phyloP scores from a whole-genome alignment of 1,284 basidiomycete genomes.

The Papiliotrema nemorosa region DNA sequence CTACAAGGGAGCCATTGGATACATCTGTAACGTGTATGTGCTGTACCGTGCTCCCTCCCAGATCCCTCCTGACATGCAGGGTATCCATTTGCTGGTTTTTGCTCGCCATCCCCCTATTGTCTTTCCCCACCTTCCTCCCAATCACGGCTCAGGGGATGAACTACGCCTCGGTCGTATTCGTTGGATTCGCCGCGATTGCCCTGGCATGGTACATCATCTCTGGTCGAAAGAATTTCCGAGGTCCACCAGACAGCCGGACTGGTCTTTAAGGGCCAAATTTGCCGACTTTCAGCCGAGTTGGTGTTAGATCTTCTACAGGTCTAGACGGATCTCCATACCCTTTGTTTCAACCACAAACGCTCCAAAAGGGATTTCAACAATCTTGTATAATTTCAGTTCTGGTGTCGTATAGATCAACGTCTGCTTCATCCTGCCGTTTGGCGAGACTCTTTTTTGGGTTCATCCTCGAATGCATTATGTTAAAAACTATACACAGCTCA shows the following conservation, averaged over 20 bases:
- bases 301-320: too few species aligned
- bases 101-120: constrained; percentile 33
- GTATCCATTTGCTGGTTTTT: constrained; percentile 28
- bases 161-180: constrained; percentile 60
- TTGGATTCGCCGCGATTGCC: constrained; percentile 58
- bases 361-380: too few species aligned
- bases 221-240: constrained; percentile 38
- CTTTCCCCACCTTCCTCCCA: constrained; percentile 33
- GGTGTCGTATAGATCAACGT: too few species aligned
- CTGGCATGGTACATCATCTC: constrained; percentile 58
- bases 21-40: constrained; percentile 37
- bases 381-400: too few species aligned
- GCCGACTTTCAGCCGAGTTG: too few species aligned
- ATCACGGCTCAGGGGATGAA: constrained; percentile 31
- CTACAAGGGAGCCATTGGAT: constrained; percentile 45
- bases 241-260: constrained; percentile 26
- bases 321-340: too few species aligned
- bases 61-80: constrained; percentile 30
- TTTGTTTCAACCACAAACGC: too few species aligned
- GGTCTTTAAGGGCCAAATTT: constrained; percentile 7
- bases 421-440: too few species aligned
- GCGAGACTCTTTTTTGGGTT: too few species aligned
- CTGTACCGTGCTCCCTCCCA: constrained; percentile 9
- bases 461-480: too few species aligned
- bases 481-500: too few species aligned